Evolutionary conservation across 352 stramenopile genomes (phyloP), one percentile per base, ranked within the genome.

Genomic region (Globisporangium heterothallicum): DNA sequence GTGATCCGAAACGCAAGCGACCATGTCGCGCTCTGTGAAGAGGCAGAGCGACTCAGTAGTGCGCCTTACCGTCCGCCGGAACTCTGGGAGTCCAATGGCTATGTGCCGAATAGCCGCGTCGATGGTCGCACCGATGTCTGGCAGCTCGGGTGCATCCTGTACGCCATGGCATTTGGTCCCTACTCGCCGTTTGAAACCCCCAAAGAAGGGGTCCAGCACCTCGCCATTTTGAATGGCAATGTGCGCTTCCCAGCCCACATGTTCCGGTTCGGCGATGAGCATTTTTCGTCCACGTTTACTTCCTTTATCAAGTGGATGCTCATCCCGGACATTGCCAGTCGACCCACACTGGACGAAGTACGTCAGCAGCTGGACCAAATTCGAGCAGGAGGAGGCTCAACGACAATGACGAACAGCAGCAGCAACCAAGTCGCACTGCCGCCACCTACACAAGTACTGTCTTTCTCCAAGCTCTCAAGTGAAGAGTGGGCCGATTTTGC

Each of bases 21-120:
- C 14, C 66, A 81, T 10, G 47, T 86, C 16, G 50, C 56, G 16
- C 34, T 97, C 12, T 84, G 81, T n/a, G 93, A 98, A 41, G 54
- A 80, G 10, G 91, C 92, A 2, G 67, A 83, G 25, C 66, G 66
- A 35, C 74, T 88, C 59, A 95, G 83, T 22, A 97, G 86, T 25
- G 87, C 94, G 30, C 56, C 88, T 0, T 98, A 97, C 64, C 84
- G 92, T 41, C 82, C 92, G 0, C 91, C 93, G 0, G 93, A 98
- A 76, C 66, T 98, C 10, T 97, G 91, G 70, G 74, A 93, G 6
- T 69, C 74, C 13, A 54, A 59, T 9, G 55, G 43, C 12, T 58
- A 47, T 6, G 38, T 45, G 1, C 35, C 66, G 1, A 49, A 66
- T 26, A 58, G 57, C 5, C 27, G 64, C 2, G 18, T 94, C 6